Conservation (phyloP, 2,329 filamentous ascomycete genomes). For the Rugonectria rugulosa region DNA sequence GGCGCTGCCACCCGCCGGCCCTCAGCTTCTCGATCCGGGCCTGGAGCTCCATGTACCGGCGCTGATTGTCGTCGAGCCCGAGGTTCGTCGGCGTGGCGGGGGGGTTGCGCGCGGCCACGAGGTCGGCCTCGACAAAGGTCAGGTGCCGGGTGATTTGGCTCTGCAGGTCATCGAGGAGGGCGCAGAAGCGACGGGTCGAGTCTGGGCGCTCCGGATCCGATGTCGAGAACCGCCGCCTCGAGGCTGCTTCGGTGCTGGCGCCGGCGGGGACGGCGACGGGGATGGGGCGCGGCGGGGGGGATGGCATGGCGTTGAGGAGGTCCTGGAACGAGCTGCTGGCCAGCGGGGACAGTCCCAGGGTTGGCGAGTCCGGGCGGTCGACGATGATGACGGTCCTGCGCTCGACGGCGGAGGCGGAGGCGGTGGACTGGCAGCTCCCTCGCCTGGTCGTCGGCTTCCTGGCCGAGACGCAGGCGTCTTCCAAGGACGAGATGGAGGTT, state of each 20-base stretch:
- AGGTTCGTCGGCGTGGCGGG: slow-evolving; percentile 16
- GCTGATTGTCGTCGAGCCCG: slow-evolving; percentile 42
- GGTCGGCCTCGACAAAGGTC: slow-evolving; percentile 53
- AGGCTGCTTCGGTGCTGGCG: slow-evolving; percentile 1
- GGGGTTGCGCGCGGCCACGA: slow-evolving; percentile 38
- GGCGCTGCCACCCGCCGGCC: slow-evolving; percentile 62
- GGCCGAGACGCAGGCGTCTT: slow-evolving; percentile 25
- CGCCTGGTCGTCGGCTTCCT: slow-evolving; percentile 41
- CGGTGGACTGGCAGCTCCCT: slow-evolving; percentile 35
- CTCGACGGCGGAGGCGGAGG: slow-evolving; percentile 40
- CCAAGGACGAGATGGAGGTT: slow-evolving; percentile 54
- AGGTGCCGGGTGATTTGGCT: slow-evolving; percentile 59
- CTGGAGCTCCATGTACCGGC: slow-evolving; percentile 52
- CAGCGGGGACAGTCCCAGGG: slow-evolving; percentile 55
- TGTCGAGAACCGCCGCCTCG: slow-evolving; percentile 3
- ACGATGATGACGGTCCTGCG: slow-evolving; percentile 57
- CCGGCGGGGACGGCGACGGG: background rate
- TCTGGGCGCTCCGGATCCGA: slow-evolving; percentile 21
- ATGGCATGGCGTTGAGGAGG: slow-evolving; percentile 22
- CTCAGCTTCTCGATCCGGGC: slow-evolving; percentile 63
- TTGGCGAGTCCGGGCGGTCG: slow-evolving; percentile 67
- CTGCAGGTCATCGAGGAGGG: slow-evolving; percentile 56
- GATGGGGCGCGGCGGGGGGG: slow-evolving; percentile 12
- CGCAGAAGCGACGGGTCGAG: slow-evolving; percentile 58
- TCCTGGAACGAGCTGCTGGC: slow-evolving; percentile 32